phyloP scores from a whole-genome alignment of 2,329 filamentous ascomycete species.

The Epichloe amarillans region DNA sequence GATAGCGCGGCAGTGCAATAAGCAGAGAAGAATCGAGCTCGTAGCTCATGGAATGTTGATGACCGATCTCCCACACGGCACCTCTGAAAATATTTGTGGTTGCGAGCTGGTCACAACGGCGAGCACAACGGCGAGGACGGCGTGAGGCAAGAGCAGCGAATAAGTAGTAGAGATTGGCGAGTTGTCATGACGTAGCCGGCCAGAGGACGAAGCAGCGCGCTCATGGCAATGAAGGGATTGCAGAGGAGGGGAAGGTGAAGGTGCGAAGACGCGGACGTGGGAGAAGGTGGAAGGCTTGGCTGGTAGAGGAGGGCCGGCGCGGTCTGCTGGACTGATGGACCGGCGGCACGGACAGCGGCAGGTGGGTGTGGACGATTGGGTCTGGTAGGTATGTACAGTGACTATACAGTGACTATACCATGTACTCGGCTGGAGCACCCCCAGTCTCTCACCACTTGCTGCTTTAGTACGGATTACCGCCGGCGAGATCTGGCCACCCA shows the following conservation, averaged over 20 bases:
- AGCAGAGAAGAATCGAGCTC: slow-evolving; percentile 11
- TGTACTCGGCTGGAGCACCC: not conserved
- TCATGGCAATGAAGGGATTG: slow-evolving; percentile 5
- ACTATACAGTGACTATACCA: too few relatives aligned
- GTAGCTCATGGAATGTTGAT: slow-evolving; percentile 8
- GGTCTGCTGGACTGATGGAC: slow-evolving; percentile 1
- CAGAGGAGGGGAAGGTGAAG: slow-evolving; percentile 2
- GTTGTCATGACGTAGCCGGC: slow-evolving; percentile 9
- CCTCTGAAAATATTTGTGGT: not conserved
- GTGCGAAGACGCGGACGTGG: not conserved
- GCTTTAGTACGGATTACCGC: too few relatives aligned
- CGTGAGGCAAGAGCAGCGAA: slow-evolving; percentile 3
- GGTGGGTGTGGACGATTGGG: not conserved
- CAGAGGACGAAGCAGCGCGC: slow-evolving; percentile 3
- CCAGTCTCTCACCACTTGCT: not conserved
- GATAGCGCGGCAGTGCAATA: not conserved
- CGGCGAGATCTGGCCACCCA: too few relatives aligned
- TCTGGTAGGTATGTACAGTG: too few relatives aligned
- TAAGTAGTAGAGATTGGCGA: slow-evolving; percentile 3
- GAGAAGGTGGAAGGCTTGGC: not conserved
- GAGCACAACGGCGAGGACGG: slow-evolving; percentile 6
- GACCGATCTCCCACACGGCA: slow-evolving; percentile 4
- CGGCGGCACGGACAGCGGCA: not conserved
- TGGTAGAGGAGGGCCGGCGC: slow-evolving; percentile 4
- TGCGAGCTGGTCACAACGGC: slow-evolving; percentile 8